phyloP scores from a whole-genome alignment of 2,329 filamentous ascomycete species.

The Elsinoe necatrix region DNA sequence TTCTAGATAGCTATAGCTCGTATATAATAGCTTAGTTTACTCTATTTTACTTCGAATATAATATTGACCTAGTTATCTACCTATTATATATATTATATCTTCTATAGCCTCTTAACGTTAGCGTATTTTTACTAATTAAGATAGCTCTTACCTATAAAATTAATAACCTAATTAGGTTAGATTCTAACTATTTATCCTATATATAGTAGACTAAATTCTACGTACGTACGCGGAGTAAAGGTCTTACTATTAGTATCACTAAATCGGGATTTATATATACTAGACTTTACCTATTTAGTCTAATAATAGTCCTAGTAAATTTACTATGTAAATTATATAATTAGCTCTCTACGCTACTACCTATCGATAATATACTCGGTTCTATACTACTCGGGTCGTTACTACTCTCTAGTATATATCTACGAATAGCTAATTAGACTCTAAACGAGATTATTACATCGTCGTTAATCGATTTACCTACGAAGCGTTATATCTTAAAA shows the following conservation, averaged over 20 bases:
- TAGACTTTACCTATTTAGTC: not conserved
- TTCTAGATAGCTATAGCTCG: not conserved
- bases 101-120: constrained; percentile 8
- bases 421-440: not conserved
- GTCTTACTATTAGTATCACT: not conserved
- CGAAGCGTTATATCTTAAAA: not conserved
- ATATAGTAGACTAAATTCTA: constrained; percentile 3
- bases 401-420: not conserved
- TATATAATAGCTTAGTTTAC: constrained; percentile 9
- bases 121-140: constrained; percentile 2
- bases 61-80: constrained; percentile 7
- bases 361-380: not conserved
- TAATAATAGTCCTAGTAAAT: not conserved
- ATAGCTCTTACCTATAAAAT: not conserved
- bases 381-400: not conserved
- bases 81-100: not conserved
- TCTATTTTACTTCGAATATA: not conserved
- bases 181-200: not conserved
- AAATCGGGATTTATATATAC: not conserved
- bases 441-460: not conserved
- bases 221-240: too few relatives aligned
- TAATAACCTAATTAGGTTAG: not conserved
- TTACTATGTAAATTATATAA: not conserved
- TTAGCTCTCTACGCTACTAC: not conserved
- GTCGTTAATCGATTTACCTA: not conserved